Conservation (phyloP, 164 flowering plant species). For the Tetracentron sinense region DNA sequence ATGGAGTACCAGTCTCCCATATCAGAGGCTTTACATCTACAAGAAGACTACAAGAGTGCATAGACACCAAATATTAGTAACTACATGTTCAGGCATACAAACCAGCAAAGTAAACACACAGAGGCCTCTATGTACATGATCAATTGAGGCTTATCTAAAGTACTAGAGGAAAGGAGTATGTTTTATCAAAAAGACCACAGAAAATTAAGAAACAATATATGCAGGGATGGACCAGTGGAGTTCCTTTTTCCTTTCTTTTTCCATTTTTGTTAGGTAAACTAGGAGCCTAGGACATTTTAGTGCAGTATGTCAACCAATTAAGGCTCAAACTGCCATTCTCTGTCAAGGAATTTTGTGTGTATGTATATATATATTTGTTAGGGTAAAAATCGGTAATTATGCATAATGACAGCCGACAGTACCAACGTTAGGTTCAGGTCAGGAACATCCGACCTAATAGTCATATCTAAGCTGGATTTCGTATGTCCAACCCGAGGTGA, state of each 20-base stretch:
- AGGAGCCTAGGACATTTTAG: too few relatives aligned
- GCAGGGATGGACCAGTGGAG: background rate
- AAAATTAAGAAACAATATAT: background rate
- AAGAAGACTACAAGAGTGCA: constrained; percentile 21
- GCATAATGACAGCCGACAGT: too few relatives aligned
- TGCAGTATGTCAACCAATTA: background rate
- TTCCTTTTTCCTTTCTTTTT: background rate
- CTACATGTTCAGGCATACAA: background rate
- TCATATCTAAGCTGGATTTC: too few relatives aligned
- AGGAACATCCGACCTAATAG: too few relatives aligned
- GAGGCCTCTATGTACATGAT: background rate
- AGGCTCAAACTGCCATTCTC: too few relatives aligned
- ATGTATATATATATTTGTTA: too few relatives aligned
- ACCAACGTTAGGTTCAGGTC: too few relatives aligned
- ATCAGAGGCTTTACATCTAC: constrained; percentile 44
- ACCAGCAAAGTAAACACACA: background rate
- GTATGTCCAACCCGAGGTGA: too few relatives aligned
- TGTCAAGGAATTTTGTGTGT: too few relatives aligned
- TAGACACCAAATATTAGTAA: background rate
- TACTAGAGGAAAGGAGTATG: background rate
- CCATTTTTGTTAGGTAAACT: too few relatives aligned
- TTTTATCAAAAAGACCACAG: background rate
- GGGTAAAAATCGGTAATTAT: too few relatives aligned
- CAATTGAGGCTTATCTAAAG: background rate
- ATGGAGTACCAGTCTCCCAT: constrained; percentile 24